Base-by-base conservation (phyloP, 2,329 filamentous ascomycete genomes). In the Cercospora sesami region DNA sequence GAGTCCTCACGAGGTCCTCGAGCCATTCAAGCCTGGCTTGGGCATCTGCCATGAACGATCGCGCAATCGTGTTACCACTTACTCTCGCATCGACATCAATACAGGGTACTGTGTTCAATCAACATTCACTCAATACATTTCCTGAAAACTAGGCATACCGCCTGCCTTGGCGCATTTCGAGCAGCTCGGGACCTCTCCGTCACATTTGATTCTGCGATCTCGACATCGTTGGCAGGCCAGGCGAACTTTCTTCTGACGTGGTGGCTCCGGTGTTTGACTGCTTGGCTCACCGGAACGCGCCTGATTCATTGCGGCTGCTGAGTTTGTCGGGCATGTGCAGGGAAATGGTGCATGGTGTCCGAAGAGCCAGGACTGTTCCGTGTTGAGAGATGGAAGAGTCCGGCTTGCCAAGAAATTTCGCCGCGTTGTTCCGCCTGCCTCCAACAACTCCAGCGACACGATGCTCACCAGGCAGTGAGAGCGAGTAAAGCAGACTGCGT, bases 191-290 rank as follows among this genome's bases (percentile, higher is more conserved):
- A 57, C 42, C 16, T 58, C 39, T 16, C 63, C 63, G 28, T 65
- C 63, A 51, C 63, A 65, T 30, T 65, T 65, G 55, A 65, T 60
- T n/a, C 63, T 60, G 53, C 63, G 53, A 21, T 65, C 63, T 21
- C 63, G 18, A 42, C 63, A 65, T 60, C 63, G 28, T 45, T 65
- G 63, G 39, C 63, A 65, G 12, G 63, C 63, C 4, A 65, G 39
- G 4, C 63, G 53, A 9, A 65, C 63, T 39, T 65, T 65, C 39
- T 63, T 63, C 30, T 39, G 57, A 16, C 57, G 57, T 2, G 4
- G 30, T 23, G 16, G 8, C 18, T 21, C 57, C 2, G 57, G 30
- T 12, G 57, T 60, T 1, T 23, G 57, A 10, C 39, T 60, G 4
- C 42, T 9, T 9, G 42, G n/a, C 42, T 48, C 42, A 5, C 8